phyloP scores from a whole-genome alignment of 2,329 filamentous ascomycete species.

The Cytospora leucostoma region DNA sequence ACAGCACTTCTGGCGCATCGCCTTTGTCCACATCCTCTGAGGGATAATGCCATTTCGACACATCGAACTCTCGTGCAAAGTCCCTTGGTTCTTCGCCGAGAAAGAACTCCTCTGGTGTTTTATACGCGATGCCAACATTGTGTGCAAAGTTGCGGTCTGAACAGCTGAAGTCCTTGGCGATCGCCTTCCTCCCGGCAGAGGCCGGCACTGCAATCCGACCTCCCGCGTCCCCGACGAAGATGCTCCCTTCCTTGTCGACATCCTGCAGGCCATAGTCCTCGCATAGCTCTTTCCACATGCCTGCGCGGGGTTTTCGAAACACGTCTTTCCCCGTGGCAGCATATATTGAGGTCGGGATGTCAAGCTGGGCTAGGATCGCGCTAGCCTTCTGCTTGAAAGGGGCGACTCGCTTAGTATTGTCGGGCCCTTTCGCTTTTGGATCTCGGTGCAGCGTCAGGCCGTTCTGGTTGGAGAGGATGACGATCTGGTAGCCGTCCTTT shows the following conservation, averaged over 20 bases:
- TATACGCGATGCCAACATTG: slow-evolving; percentile 78
- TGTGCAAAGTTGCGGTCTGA: slow-evolving; percentile 78
- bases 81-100: slow-evolving; percentile 65
- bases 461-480: slow-evolving; percentile 87
- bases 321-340: slow-evolving; percentile 81
- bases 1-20: slow-evolving; percentile 41
- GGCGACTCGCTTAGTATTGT: slow-evolving; percentile 63
- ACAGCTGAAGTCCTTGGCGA: slow-evolving; percentile 63
- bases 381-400: slow-evolving; percentile 83
- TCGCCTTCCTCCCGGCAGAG: slow-evolving; percentile 34
- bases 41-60: slow-evolving; percentile 55
- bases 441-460: slow-evolving; percentile 75
- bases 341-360: slow-evolving; percentile 78
- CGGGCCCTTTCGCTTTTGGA: slow-evolving; percentile 64
- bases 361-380: slow-evolving; percentile 68
- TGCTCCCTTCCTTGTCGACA: slow-evolving; percentile 69
- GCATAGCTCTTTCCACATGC: slow-evolving; percentile 77
- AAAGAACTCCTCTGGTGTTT: slow-evolving; percentile 93
- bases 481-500: slow-evolving; percentile 66
- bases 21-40: slow-evolving; percentile 29
- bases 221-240: slow-evolving; percentile 90
- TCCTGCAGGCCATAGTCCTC: slow-evolving; percentile 61
- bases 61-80: slow-evolving; percentile 72
- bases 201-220: slow-evolving; percentile 51
- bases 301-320: slow-evolving; percentile 82